Conservation (phyloP, 768 basidiomycete species). For the Leccinum boreale region DNA sequence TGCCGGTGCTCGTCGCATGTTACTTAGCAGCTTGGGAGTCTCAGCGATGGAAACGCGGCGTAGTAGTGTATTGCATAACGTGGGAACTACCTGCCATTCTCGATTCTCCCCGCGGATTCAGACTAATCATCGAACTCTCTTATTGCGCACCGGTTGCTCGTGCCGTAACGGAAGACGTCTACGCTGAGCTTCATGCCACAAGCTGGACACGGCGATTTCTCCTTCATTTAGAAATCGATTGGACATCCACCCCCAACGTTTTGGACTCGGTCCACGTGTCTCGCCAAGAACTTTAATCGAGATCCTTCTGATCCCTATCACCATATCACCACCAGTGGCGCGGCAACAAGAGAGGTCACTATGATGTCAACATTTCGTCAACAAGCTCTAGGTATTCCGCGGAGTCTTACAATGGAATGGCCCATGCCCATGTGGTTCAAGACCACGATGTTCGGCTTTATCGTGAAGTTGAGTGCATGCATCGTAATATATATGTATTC, state of each 20-base stretch:
- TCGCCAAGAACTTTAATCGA: not conserved
- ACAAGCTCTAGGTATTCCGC: not conserved
- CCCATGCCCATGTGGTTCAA: not conserved
- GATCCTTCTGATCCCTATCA: not conserved
- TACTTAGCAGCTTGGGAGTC: slow-evolving; percentile 1
- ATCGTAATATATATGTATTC: not conserved
- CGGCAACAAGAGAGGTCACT: not conserved
- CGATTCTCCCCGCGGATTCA: not conserved
- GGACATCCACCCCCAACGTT: not conserved
- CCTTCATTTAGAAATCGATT: not conserved
- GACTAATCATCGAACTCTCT: no score
- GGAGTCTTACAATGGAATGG: slow-evolving; percentile 2
- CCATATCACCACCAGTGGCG: not conserved
- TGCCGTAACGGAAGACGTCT: not conserved
- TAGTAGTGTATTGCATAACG: not conserved
- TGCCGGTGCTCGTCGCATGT: slow-evolving; percentile 23
- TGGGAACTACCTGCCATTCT: slow-evolving; percentile 11
- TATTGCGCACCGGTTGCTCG: not conserved
- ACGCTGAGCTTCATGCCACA: not conserved
- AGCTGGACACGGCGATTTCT: not conserved
- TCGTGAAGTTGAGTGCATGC: not conserved
- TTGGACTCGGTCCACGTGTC: not conserved
- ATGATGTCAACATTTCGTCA: not conserved
- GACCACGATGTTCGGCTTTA: not conserved
- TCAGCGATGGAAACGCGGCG: not conserved